Evolutionary conservation across 139 green algal species (phyloP), one percentile per base, ranked within the genome.

Genomic region (Closterium sp.): DNA sequence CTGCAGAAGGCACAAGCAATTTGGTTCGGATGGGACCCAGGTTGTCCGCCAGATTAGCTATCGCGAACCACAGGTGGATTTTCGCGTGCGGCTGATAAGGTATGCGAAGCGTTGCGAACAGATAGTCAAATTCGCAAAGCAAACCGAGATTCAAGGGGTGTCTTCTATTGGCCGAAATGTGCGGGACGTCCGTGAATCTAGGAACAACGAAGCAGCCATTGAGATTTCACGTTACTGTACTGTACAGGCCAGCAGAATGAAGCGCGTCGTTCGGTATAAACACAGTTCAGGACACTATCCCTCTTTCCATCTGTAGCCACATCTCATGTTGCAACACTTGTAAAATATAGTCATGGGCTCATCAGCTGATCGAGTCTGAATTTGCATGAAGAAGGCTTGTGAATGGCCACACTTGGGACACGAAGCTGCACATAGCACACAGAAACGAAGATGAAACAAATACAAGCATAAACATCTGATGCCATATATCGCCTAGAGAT

Each of bases 281-380:
- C n/a, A n/a, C n/a, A n/a, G n/a, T n/a, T 28, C 12, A 76, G 12
- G 9, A 76, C n/a, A 12, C 55, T 76, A 94, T 2, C 91, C 91
- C 38, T 94, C 91, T n/a, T 83, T 85, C 91, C 91, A 94, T 35
- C 85, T 84, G 30, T 84, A 90, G 23, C 34, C 55, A 85, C 91
- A 94, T 9, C 12, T 25, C 12, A 25, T 30, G 85, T 97, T 94
- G 7, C 94, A 94, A 88, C 97, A 99, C 91, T 96, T 96, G 93
- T 96, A 98, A 95, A 99, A 99, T 2, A 98, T 92, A 0, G 96
- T 98, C 33, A 97, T 97, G 8, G 97, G 97, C 94, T 99, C 97
- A 87, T 99, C 97, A 4, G 97, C 97, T 3, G 97, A 98, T 4
- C 97, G 91, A 0, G 95, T 99, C 90, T 99, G 97, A 31, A 99